A percentile compares a stretch with the other conserved stretches of the same genome.
Evolutionary conservation across 1,139 yeast genomes (phyloP).

Genomic region (Pichia sp.): DNA sequence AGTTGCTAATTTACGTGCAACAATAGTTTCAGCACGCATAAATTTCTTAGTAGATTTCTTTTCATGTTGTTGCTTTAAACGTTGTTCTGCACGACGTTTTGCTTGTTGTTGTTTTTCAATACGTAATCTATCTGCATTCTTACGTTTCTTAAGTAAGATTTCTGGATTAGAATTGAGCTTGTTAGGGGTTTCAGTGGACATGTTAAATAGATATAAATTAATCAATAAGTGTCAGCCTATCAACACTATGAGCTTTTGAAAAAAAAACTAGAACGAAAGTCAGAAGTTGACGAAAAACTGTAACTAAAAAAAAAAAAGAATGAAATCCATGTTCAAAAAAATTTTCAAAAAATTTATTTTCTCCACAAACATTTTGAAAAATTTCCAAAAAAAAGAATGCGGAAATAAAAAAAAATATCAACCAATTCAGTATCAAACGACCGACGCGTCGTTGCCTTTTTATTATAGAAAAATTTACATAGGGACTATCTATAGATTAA

Average conservation of each 20-base stretch:
- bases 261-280: background rate
- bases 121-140: conserved; percentile 67
- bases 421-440: too few species aligned
- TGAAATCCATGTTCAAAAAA: background rate
- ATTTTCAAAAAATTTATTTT: conserved; percentile 1
- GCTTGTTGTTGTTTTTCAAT: conserved; percentile 39
- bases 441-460: background rate
- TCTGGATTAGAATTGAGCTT: conserved; percentile 64
- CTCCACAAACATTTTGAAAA: background rate
- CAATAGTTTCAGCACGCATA: conserved; percentile 66
- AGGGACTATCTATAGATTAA: conserved; percentile 17
- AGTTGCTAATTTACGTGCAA: conserved; percentile 57
- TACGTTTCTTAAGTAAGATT: conserved; percentile 67
- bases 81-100: conserved; percentile 34
- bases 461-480: background rate
- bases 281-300: background rate
- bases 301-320: background rate
- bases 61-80: conserved; percentile 36
- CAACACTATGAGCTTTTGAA: background rate
- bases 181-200: conserved; percentile 8
- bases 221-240: too few species aligned
- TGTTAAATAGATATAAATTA: too few species aligned
- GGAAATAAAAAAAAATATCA: too few species aligned
- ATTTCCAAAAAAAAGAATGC: too few species aligned
- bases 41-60: conserved; percentile 42